Percentiles rank a stretch among this genome's conserved stretches.
Evolutionary conservation across 768 basidiomycete species (phyloP).

Genomic region (Kwoniella shandongensis): DNA sequence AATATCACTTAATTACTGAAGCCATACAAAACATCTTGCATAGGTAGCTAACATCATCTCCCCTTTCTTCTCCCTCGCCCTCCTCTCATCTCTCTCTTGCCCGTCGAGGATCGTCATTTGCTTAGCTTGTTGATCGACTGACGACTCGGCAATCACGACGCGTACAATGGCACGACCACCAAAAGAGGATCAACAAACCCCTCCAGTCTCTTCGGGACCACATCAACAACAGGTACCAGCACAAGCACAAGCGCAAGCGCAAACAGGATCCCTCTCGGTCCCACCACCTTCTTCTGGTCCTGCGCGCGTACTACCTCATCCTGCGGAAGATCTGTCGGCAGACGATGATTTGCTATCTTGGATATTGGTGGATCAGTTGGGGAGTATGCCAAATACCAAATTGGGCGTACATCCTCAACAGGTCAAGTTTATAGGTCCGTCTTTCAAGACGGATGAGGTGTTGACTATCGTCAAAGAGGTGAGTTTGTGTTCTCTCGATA

Average conservation of each 20-base stretch:
- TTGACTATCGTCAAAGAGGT: conserved; percentile 46
- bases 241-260: background rate
- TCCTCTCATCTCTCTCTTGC: no score
- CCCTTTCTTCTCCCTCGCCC: background rate
- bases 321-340: conserved; percentile 46
- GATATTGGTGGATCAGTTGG: conserved; percentile 52
- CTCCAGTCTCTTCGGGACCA: background rate
- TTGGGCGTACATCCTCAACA: conserved; percentile 52
- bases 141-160: no score
- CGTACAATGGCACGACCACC: no score
- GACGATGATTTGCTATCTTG: conserved; percentile 52
- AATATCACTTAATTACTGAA: no score
- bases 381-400: conserved; percentile 41
- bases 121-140: background rate
- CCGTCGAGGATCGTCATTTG: no score
- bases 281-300: background rate
- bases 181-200: no score
- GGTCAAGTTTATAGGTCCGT: conserved; percentile 46
- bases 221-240: background rate
- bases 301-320: conserved; percentile 31
- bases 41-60: no score
- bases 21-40: no score
- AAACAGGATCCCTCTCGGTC: no score
- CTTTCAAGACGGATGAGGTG: conserved; percentile 46
- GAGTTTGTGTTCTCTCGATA: conserved; percentile 7